A percentile compares a stretch with the other conserved stretches of the same genome.
These are phyloP conservation scores for Coniochaeta sp. DNA, from an alignment of 2,329 filamentous ascomycete species.

Conservation along the genomic window DNA sequence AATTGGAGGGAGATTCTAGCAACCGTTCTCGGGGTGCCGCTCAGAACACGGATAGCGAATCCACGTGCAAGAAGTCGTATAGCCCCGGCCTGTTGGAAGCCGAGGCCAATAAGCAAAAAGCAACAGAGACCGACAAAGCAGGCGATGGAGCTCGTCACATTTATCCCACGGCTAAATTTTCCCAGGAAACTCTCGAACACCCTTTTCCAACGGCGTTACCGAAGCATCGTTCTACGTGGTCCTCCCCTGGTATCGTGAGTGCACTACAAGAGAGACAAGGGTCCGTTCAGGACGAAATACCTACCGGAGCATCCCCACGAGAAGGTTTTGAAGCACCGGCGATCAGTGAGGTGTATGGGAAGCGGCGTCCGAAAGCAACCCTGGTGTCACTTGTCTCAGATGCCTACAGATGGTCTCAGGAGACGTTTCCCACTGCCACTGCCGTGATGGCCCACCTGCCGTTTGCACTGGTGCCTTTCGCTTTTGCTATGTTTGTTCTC, in stretches of 20 bases:
- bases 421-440: slow-evolving; percentile 63
- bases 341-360: slow-evolving; percentile 1
- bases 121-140: neutral
- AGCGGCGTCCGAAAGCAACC: slow-evolving; percentile 25
- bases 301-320: neutral
- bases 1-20: neutral
- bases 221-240: no score
- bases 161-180: no score
- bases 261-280: slow-evolving; percentile 1
- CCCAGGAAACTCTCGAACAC: no score
- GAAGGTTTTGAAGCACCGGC: neutral
- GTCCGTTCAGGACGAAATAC: neutral
- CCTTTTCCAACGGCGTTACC: no score
- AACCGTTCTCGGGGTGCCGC: neutral
- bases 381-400: slow-evolving; percentile 41
- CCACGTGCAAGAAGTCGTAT: neutral
- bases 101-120: neutral
- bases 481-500: slow-evolving; percentile 67
- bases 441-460: slow-evolving; percentile 60
- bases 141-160: neutral
- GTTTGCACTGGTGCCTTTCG: slow-evolving; percentile 61
- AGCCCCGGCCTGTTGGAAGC: neutral
- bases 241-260: no score
- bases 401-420: slow-evolving; percentile 50
- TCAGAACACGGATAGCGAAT: neutral